Percentiles rank a stretch among this genome's conserved stretches.
Evolutionary conservation across 2,329 filamentous ascomycete genomes (phyloP).

Genomic region (Colletotrichum sp.): DNA sequence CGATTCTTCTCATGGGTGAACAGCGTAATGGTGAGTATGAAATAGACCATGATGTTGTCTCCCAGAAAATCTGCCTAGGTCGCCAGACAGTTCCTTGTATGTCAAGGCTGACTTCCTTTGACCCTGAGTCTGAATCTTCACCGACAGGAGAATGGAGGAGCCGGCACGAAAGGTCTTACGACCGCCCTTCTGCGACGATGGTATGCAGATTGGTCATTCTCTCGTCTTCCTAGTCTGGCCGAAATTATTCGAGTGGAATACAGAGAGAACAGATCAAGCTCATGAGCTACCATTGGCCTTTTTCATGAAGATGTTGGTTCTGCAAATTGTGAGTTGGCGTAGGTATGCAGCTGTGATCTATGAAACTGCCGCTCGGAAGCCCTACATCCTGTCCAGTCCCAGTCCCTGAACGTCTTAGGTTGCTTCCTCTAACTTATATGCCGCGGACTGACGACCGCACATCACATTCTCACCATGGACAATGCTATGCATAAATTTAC

Average conservation of each 20-base stretch:
- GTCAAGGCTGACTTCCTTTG: no score
- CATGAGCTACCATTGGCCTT: no score
- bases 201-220: background rate
- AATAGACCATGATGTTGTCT: background rate
- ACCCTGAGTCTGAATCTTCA: accelerated
- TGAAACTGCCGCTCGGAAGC: background rate
- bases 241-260: background rate
- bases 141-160: no score
- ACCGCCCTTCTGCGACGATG: background rate
- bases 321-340: no score
- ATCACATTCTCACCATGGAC: accelerated
- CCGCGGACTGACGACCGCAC: accelerated
- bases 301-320: no score
- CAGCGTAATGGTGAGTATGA: background rate
- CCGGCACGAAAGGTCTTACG: no score
- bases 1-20: background rate
- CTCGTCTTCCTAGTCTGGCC: accelerated
- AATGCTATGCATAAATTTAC: accelerated
- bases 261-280: background rate
- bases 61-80: accelerated
- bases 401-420: background rate
- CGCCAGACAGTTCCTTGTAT: no score
- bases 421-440: accelerated
- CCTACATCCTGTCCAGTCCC: background rate
- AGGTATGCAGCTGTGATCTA: background rate